Conservation (phyloP, 169 alveolate species). For the Cryptosporidium felis region DNA sequence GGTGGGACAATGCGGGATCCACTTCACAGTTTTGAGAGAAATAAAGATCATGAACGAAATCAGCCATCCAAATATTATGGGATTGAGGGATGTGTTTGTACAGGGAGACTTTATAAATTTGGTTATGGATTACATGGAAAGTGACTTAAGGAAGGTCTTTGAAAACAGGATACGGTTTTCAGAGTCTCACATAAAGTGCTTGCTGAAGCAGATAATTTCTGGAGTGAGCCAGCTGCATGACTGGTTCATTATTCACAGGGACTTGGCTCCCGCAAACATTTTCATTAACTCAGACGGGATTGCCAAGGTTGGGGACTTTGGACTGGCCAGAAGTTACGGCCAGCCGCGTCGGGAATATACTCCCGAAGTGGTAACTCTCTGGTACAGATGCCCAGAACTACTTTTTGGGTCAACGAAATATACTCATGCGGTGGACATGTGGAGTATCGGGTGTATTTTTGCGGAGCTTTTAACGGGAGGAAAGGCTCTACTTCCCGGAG, state of each 20-base stretch:
- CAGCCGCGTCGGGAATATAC: slow-evolving; percentile 86
- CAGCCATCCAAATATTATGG: slow-evolving; percentile 88
- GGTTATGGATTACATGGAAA: slow-evolving; percentile 97
- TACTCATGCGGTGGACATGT: slow-evolving; percentile 90
- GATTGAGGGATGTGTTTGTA: slow-evolving; percentile 87
- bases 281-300: slow-evolving; percentile 86
- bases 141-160: slow-evolving; percentile 91
- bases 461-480: slow-evolving; percentile 88
- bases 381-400: slow-evolving; percentile 97
- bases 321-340: slow-evolving; percentile 89
- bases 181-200: slow-evolving; percentile 89
- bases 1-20: slow-evolving; percentile 88
- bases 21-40: slow-evolving; percentile 91
- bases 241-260: slow-evolving; percentile 83
- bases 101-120: slow-evolving; percentile 82
- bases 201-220: slow-evolving; percentile 81
- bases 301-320: slow-evolving; percentile 89
- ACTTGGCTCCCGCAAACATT: slow-evolving; percentile 85
- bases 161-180: slow-evolving; percentile 90
- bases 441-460: slow-evolving; percentile 93
- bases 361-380: slow-evolving; percentile 88
- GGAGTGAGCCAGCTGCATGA: slow-evolving; percentile 81
- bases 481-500: slow-evolving; percentile 90
- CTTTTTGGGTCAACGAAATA: slow-evolving; percentile 89
- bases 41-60: slow-evolving; percentile 89